Evolutionary conservation across 2,329 filamentous ascomycete genomes (phyloP).

Genomic region (Botryotinia convoluta): DNA sequence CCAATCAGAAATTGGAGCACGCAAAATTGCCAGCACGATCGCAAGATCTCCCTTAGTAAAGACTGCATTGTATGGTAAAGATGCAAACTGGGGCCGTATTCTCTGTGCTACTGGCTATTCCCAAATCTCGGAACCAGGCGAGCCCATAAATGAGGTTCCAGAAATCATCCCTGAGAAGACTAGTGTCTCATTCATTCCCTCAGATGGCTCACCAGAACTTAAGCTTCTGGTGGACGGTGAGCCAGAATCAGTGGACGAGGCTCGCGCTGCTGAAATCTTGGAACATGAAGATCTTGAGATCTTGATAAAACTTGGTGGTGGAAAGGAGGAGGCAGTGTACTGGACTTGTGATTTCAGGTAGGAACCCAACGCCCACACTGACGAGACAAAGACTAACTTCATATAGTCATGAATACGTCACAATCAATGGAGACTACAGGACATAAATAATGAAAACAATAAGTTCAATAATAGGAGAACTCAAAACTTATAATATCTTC

Average conservation of each 20-base stretch:
- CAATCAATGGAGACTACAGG: slow-evolving; percentile 66
- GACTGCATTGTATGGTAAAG: slow-evolving; percentile 93
- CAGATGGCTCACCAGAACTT: slow-evolving; percentile 73
- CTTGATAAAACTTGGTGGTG: slow-evolving; percentile 68
- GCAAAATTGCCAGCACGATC: slow-evolving; percentile 81
- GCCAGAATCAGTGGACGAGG: slow-evolving; percentile 76
- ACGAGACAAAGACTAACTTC: slow-evolving; percentile 21
- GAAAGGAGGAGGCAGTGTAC: slow-evolving; percentile 65
- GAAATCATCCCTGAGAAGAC: slow-evolving; percentile 68
- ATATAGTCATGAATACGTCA: slow-evolving; percentile 61
- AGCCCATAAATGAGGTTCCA: slow-evolving; percentile 56
- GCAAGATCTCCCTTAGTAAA: slow-evolving; percentile 92
- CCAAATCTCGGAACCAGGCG: slow-evolving; percentile 57
- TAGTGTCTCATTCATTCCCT: slow-evolving; percentile 74
- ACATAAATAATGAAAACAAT: slow-evolving; percentile 44
- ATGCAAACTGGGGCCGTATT: slow-evolving; percentile 98
- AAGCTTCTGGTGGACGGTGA: slow-evolving; percentile 76
- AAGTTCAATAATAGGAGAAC: not conserved
- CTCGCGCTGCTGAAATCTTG: slow-evolving; percentile 72
- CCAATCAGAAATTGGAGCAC: slow-evolving; percentile 65
- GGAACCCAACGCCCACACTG: slow-evolving; percentile 40
- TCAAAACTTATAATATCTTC: not conserved
- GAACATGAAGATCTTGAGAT: slow-evolving; percentile 79
- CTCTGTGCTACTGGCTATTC: slow-evolving; percentile 90
- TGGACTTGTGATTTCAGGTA: slow-evolving; percentile 89